A percentile compares a stretch with the other conserved stretches of the same genome.
Conservation (phyloP, 495 filamentous ascomycete species). For the Hypomontagnella monticulosa region DNA sequence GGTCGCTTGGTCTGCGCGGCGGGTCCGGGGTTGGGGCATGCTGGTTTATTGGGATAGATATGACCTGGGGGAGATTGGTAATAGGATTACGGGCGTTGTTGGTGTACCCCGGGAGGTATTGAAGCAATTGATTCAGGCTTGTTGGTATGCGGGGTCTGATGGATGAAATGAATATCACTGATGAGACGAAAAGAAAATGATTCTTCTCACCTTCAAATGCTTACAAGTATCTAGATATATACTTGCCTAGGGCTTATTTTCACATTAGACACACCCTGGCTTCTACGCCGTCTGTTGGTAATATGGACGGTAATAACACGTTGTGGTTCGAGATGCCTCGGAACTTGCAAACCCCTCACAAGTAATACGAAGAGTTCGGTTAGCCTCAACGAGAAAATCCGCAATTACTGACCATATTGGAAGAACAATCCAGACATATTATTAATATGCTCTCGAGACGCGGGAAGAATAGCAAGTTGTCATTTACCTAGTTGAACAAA, state of each 20-base stretch:
- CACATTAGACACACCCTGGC: no score
- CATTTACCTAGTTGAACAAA: no score
- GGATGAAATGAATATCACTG: not conserved
- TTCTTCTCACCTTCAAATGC: no score
- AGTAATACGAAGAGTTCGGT: not conserved
- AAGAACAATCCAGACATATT: not conserved
- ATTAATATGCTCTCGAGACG: not conserved
- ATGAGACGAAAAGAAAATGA: no score
- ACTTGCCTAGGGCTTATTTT: no score
- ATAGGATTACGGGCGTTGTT: no score
- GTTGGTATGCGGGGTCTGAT: not conserved
- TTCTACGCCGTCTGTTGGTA: not conserved
- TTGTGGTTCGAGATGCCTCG: conserved; percentile 7
- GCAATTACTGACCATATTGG: not conserved
- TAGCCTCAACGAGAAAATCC: not conserved
- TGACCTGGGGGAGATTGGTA: no score
- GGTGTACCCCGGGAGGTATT: no score
- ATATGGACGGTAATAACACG: conserved; percentile 8
- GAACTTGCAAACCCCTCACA: not conserved
- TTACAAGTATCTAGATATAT: no score
- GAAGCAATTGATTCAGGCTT: no score
- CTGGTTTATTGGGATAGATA: not conserved
- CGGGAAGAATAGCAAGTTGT: not conserved
- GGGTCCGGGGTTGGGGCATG: conserved; percentile 16
- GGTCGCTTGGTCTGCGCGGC: conserved; percentile 1